These are phyloP conservation scores for Croton setiger DNA, from an alignment of 441 rosid species.

Conservation along the genomic window DNA sequence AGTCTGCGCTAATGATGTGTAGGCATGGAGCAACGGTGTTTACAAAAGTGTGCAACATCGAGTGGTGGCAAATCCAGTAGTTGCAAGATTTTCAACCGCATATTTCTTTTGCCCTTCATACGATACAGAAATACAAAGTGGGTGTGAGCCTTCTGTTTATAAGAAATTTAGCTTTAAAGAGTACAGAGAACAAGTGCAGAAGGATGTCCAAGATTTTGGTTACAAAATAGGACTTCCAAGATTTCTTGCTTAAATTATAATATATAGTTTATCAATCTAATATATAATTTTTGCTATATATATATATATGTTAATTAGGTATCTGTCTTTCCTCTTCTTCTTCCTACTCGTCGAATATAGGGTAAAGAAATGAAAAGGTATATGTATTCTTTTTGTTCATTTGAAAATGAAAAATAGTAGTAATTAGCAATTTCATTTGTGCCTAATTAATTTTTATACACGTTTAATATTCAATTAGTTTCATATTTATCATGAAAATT, in stretches of 20 bases:
- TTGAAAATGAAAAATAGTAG: not conserved
- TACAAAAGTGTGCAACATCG: conserved; percentile 85
- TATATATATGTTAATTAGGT: not conserved
- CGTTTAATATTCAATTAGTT: too few species aligned
- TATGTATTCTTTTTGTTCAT: conserved; percentile 4
- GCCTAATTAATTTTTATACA: too few species aligned
- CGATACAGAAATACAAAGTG: conserved; percentile 58
- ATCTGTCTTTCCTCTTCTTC: too few species aligned
- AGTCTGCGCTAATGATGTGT: not conserved
- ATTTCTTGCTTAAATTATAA: conserved; percentile 36
- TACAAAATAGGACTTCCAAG: conserved; percentile 79
- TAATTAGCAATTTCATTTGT: too few species aligned
- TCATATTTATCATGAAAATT: too few species aligned
- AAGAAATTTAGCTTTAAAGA: conserved; percentile 70
- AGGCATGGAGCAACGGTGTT: conserved; percentile 92
- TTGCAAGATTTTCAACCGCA: conserved; percentile 80
- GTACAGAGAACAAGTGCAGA: conserved; percentile 70
- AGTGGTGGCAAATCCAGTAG: conserved; percentile 61
- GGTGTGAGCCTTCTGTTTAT: conserved; percentile 45
- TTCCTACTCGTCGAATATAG: not conserved
- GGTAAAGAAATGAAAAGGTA: not conserved
- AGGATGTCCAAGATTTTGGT: conserved; percentile 69
- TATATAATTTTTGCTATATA: not conserved
- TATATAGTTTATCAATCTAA: not conserved
- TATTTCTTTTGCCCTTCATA: conserved; percentile 85